These are phyloP conservation scores for Pycnococcus provasolii DNA, from an alignment of 139 green algal genomes.

Conservation along the genomic window DNA sequence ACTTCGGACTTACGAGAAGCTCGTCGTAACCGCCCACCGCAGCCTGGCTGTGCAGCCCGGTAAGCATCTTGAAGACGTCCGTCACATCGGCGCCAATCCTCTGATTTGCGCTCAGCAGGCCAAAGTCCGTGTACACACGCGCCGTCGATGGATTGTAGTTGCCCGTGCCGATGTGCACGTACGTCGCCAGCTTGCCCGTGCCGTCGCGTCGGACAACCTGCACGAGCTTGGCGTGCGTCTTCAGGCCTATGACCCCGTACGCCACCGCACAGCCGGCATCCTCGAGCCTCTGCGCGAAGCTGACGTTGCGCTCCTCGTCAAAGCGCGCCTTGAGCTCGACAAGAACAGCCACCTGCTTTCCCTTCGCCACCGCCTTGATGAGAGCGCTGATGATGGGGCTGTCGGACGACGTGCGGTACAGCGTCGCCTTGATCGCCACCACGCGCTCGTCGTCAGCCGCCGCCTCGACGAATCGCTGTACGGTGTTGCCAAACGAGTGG, in stretches of 20 bases:
- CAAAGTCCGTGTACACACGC: conserved; percentile 47
- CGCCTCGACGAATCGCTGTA: conserved; percentile 40
- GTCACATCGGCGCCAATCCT: conserved; percentile 39
- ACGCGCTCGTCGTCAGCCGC: conserved; percentile 41
- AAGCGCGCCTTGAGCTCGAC: conserved; percentile 55
- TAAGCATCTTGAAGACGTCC: conserved; percentile 56
- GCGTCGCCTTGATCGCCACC: conserved; percentile 47
- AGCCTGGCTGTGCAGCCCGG: conserved; percentile 37
- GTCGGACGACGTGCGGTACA: conserved; percentile 44
- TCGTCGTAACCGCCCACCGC: conserved; percentile 22
- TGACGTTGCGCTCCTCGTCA: conserved; percentile 46
- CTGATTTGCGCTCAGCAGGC: conserved; percentile 40
- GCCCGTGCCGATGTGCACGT: conserved; percentile 50
- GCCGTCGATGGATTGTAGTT: conserved; percentile 56
- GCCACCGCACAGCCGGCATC: conserved; percentile 48
- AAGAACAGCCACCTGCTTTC: conserved; percentile 49
- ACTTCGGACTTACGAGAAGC: conserved; percentile 34
- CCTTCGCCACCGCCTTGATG: conserved; percentile 38
- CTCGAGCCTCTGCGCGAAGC: conserved; percentile 42
- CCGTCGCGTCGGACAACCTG: conserved; percentile 40
- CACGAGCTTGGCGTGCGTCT: conserved; percentile 50
- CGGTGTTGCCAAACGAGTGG: conserved; percentile 40
- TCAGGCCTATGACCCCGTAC: conserved; percentile 50
- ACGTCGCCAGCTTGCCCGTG: conserved; percentile 32
- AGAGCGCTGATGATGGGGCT: conserved; percentile 44